Base-by-base conservation (phyloP, 2,329 filamentous ascomycete species). In the Beauveria bassiana region DNA sequence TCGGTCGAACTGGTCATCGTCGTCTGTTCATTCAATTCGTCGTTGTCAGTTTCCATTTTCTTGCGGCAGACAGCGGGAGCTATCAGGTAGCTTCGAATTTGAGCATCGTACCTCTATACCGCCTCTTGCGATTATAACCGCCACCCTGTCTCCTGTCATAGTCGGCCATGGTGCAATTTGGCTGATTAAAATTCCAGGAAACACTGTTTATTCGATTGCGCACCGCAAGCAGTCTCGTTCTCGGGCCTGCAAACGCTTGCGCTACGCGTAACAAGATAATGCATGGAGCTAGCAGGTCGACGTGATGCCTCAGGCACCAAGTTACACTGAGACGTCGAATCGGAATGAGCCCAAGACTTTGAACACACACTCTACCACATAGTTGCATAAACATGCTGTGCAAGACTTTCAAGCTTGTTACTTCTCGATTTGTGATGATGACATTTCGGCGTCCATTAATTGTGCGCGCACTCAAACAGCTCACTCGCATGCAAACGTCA, bases 1-100 rank as follows among this genome's bases (percentile, higher is more conserved):
- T 68, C 87, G 84, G 70, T 93, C 89, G 69, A 86, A 83, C 62
- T 92, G 86, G 68, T 96, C 89, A 66, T 95, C 60, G 59, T 65
- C 53, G 61, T 75, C 75, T 77, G 64, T n/a, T 53, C 28, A 31
- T 50, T 53, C 38, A 2, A 10, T 38, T 53, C 31, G 28, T 22
- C 31, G 14, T 24, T 10, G 51, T 61, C 43, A 61, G 51, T 42
- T 49, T 55, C 24, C 8, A 3, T 16, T 20, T 10, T 8, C 18
- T 10, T 7, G 43, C 31, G 6, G 22, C 42, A 61, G 18, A 40
- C 59, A 28, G 42, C 26, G 14, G 26, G 50, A 43, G 66, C 61
- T 64, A 38, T 55, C 24, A 31, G 56, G 50, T n/a, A 57, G 56
- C 43, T 53, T 57, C 51, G 42, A 38, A 54, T n/a, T 26, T 49